phyloP scores from a whole-genome alignment of 148 eudicot genomes.

The Chenopodium suecicum region DNA sequence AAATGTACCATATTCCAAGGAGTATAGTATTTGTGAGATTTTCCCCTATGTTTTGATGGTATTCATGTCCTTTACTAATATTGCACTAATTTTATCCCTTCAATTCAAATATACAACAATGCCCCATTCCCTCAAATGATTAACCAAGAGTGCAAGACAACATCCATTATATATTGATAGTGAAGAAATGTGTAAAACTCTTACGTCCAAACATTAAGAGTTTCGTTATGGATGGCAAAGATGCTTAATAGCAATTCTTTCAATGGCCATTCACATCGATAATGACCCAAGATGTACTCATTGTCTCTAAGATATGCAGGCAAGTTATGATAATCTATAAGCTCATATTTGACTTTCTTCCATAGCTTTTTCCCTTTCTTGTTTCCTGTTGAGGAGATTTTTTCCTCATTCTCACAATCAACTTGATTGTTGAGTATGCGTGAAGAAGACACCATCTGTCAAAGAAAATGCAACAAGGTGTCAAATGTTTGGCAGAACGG shows the following conservation, averaged over 20 bases:
- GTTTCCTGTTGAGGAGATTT: conserved; percentile 13
- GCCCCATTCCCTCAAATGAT: background rate
- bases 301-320: conserved; percentile 49
- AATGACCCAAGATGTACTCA: conserved; percentile 50
- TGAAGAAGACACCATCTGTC: conserved; percentile 29
- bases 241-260: conserved; percentile 44
- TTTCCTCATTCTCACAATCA: conserved; percentile 32
- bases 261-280: conserved; percentile 54
- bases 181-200: conserved; percentile 16
- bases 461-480: background rate
- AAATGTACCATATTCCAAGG: background rate
- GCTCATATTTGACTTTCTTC: conserved; percentile 38
- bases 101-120: background rate
- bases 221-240: conserved; percentile 52
- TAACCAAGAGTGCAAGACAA: background rate
- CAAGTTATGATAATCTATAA: conserved; percentile 44
- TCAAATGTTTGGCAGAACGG: background rate
- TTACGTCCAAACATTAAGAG: conserved; percentile 68
- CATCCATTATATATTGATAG: background rate
- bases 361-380: conserved; percentile 30
- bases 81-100: too few species aligned
- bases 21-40: background rate
- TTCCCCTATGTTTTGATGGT: too few species aligned
- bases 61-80: too few species aligned
- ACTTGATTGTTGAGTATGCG: conserved; percentile 14